Evolutionary conservation across 192 early-diverging fungal genomes (phyloP), one percentile per base, ranked within the genome.

Genomic region (Umbelopsis isabellina): DNA sequence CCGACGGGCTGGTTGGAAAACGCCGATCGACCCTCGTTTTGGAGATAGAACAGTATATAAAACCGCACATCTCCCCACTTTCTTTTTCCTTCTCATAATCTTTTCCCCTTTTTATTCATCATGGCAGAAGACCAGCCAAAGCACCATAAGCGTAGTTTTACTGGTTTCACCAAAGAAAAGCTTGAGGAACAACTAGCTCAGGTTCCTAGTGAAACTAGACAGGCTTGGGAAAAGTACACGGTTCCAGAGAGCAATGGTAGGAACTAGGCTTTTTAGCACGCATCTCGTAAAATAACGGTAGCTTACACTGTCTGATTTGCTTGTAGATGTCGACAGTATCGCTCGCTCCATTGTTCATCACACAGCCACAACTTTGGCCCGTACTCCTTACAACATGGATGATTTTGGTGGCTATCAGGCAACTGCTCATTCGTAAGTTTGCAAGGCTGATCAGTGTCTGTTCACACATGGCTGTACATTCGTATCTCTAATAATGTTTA

Each of bases 321-420:
- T 41, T 33, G 4, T 12, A 91, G 94, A 95, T 68, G 77, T 84
- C 0, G 86, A 86, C 13, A 78, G 84, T 11, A 90, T 98, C 78
- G 89, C 95, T 81, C 85, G 88, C 79, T 91, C 92, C 25, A 95
- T 99, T 77, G 87, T 95, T 46, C 86, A 88, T 75, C 97, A 99
- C 77, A 88, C 92, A 61, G 91, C 91, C 18, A 92, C 95, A 33
- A 99, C 96, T 4, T 82, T 99, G 72, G 91, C 96, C 72, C 89
- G 95, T 73, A 91, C 89, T 71, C 87, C 91, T 1, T 91, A 86
- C 77, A 96, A 94, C 82, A 91, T 98, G 85, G 95, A 99, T 75
- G 90, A 95, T 66, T 91, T 94, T 72, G 88, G 91, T 58, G 92
- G 93, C 27, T 99, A 99, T 83, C 92, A 96, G 74, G 93, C 96